Conservation (phyloP, 176 grass and related monocot genomes). For the Secale cereale region DNA sequence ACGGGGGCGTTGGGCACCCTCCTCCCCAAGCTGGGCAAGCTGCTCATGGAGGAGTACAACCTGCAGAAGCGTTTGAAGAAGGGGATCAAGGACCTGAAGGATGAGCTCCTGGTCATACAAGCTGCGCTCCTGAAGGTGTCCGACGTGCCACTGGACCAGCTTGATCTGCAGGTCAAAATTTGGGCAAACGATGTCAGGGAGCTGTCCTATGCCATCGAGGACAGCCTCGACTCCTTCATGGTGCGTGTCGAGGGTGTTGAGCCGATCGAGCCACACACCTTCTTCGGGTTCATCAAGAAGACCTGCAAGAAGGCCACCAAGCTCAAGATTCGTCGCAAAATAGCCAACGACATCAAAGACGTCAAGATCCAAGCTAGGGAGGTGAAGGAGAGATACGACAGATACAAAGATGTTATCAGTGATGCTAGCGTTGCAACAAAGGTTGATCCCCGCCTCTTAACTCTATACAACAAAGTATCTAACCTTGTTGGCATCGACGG, state of each 20-base stretch:
- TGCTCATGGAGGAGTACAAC: neutral
- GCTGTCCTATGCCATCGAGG: constrained; percentile 9
- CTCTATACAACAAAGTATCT: neutral
- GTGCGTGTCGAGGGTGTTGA: neutral
- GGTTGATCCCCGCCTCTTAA: neutral
- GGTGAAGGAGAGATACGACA: neutral
- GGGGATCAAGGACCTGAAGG: neutral
- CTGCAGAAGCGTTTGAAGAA: neutral
- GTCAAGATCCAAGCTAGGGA: neutral
- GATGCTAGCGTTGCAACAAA: fast-evolving
- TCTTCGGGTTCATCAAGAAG: neutral
- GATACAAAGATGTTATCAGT: neutral
- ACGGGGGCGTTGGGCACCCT: neutral
- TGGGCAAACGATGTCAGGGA: neutral
- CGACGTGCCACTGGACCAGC: neutral
- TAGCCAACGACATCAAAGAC: neutral
- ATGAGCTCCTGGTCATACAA: neutral
- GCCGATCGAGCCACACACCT: neutral
- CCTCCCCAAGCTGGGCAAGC: neutral
- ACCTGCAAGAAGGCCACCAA: neutral
- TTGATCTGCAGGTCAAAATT: neutral
- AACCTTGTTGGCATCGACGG: neutral
- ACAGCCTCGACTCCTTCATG: neutral
- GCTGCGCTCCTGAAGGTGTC: neutral
- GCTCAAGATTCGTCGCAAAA: neutral